A percentile compares a stretch with the other conserved stretches of the same genome.
Conservation (phyloP, 208 protist genomes). For the Tetramitus jugosus region DNA sequence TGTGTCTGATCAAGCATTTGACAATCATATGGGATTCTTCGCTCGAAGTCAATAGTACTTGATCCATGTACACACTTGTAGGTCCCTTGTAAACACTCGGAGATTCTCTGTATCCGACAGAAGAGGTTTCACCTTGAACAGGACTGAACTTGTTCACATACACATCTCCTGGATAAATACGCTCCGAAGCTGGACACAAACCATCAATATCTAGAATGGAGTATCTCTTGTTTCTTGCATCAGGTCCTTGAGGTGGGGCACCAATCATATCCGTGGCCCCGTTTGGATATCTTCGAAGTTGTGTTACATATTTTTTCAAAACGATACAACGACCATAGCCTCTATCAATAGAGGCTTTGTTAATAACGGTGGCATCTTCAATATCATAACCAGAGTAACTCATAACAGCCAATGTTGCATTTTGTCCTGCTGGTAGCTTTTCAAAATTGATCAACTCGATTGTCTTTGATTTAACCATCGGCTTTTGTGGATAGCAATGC, state of each 20-base stretch:
- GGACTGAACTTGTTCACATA: slow-evolving; percentile 87
- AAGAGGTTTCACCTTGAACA: slow-evolving; percentile 31
- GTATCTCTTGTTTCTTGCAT: not conserved
- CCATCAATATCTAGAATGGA: slow-evolving; percentile 81
- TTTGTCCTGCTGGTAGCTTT: slow-evolving; percentile 96
- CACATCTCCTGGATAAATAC: slow-evolving; percentile 74
- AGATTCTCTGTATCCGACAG: slow-evolving; percentile 38
- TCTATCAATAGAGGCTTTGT: slow-evolving; percentile 86
- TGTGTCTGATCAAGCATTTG: slow-evolving; percentile 84
- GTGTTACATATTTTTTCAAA: slow-evolving; percentile 62
- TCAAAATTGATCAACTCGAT: slow-evolving; percentile 91
- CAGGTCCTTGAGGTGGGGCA: slow-evolving; percentile 40
- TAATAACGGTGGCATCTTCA: slow-evolving; percentile 99
- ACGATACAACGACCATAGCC: slow-evolving; percentile 90
- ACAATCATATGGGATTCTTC: slow-evolving; percentile 77
- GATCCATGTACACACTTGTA: slow-evolving; percentile 76
- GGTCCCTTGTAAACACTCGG: slow-evolving; percentile 81
- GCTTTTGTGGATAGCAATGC: slow-evolving; percentile 51
- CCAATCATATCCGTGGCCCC: slow-evolving; percentile 42
- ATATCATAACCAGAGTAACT: slow-evolving; percentile 99
- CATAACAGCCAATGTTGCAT: slow-evolving; percentile 98
- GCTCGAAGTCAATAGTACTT: slow-evolving; percentile 71
- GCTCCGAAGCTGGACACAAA: slow-evolving; percentile 70
- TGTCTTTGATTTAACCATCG: slow-evolving; percentile 87
- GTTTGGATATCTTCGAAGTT: slow-evolving; percentile 23